Base-by-base conservation (phyloP, 2,329 filamentous ascomycete genomes). In the Aureobasidium mangrovei region DNA sequence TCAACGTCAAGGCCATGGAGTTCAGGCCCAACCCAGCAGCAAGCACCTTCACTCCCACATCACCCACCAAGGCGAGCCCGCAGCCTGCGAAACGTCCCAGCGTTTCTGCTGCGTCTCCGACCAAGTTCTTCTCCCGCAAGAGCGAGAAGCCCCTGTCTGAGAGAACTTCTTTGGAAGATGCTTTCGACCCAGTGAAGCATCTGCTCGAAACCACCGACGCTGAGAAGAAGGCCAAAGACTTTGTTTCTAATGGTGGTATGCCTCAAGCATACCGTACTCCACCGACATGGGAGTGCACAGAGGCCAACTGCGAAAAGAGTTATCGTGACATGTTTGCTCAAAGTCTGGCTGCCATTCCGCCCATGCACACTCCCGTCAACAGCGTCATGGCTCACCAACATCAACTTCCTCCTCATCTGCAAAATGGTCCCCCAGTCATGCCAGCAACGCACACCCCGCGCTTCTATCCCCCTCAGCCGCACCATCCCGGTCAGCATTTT, bases 1-100 rank as follows among this genome's bases (percentile, higher is more conserved):
- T 84, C 67, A 84, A 83, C 59, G 80, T 79, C 35, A 78, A 77
- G 52, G 82, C 82, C 0, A 72, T 77, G 65, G 90, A 95, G 64
- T 97, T 96, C 71, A 84, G 86, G 60, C 93, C 91, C 18, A 94
- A 85, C 63, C 84, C 88, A 4, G 85, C 85, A 58, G 90, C 91
- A 0, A 79, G 81, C 42, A 77, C 85, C 1, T 97, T 98, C 71
- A 91, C 84, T 61, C 91, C 87, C 4, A 87, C 80, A 44, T 77
- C 81, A 60, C 77, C 77, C 60, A 85, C 78, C 69, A 70, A 53
- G 67, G 69, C 27, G 66, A 64, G 29, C 57, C 60, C 59, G 64
- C 60, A 58, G 60, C 63, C 58, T 58, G 63, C 62, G 28, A 54
- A 58, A 36, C 56, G 69, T n/a, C 54, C 70, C 31, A 59, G 57